Percentiles rank a stretch among this genome's conserved stretches.
Conservation (phyloP, 768 basidiomycete genomes). For the Tylopilus balloui region DNA sequence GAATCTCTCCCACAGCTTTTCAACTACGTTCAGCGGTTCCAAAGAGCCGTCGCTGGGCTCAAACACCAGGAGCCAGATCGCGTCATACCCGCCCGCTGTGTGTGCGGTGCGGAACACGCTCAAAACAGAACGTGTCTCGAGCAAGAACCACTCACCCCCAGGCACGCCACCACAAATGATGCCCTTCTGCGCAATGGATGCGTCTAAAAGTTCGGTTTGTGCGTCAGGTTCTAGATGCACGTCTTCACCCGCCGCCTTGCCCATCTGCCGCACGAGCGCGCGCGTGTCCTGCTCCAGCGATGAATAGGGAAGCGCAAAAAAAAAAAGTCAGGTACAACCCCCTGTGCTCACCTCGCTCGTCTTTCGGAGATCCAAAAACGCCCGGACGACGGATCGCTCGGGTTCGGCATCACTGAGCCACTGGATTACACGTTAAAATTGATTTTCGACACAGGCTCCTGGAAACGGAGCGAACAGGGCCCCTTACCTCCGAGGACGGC, state of each 20-base stretch:
- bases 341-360: slow-evolving; percentile 49
- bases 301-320: too few species aligned
- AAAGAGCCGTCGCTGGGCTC: slow-evolving; percentile 48
- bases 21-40: slow-evolving; percentile 56
- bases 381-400: slow-evolving; percentile 39
- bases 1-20: slow-evolving; percentile 65
- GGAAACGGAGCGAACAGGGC: not conserved
- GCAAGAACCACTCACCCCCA: slow-evolving; percentile 59
- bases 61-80: slow-evolving; percentile 87
- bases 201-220: slow-evolving; percentile 81
- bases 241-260: slow-evolving; percentile 47
- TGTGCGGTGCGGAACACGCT: not conserved
- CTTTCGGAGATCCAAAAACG: slow-evolving; percentile 54
- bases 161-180: slow-evolving; percentile 95
- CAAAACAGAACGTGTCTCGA: not conserved
- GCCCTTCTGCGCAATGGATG: slow-evolving; percentile 71
- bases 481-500: slow-evolving; percentile 52
- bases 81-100: slow-evolving; percentile 94
- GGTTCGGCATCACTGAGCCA: slow-evolving; percentile 35
- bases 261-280: slow-evolving; percentile 79
- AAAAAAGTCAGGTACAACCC: not conserved
- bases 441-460: not conserved
- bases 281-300: slow-evolving; percentile 58
- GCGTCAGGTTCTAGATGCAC: slow-evolving; percentile 89
- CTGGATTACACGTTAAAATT: slow-evolving; percentile 28